Evolutionary conservation across 2,329 filamentous ascomycete species (phyloP), one percentile per base, ranked within the genome.

Genomic region (Alternaria brassicae): DNA sequence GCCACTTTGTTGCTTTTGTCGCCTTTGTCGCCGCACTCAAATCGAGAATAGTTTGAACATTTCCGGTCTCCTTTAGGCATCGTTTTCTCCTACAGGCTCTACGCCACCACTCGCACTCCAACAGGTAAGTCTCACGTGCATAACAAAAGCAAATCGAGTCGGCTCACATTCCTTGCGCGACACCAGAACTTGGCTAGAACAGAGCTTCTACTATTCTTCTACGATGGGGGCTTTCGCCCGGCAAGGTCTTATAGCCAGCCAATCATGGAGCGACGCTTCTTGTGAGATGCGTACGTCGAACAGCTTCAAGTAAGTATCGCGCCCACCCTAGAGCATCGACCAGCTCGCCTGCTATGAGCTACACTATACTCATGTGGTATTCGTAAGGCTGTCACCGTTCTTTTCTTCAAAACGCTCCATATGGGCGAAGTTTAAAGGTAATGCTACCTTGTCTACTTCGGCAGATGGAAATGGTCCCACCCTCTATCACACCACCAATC

Each of bases 21-120:
- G 6, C 8, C 0, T n/a, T 1, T n/a, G 10, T 10, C 32, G 6
- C 8, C 0, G 10, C 1, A n/a, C 0, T n/a, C 6, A 15, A n/a
- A 3, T n/a, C 2, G 15, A 0, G 32, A 1, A 10, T 1, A 6
- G 32, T 7, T n/a, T 36, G 0, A n/a, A n/a, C 32, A n/a, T 36
- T 36, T 36, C 32, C 32, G 32, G 13, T 36, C 15, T 36, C 32
- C 6, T 3, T 17, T 10, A n/a, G 0, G 32, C 1, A 17, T 36
- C 6, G 0, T 13, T 12, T 13, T 34, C 5, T 13, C 12, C 0
- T 34, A 34, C 12, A 13, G 13, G 30, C 30, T 34, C 30, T 13
- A 13, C n/a, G n/a, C 5, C 30, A 12, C 13, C 12, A 34, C 30
- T 34, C 5, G 13, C 30, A 13, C 1, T 34, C 6, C 10, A 34